These are phyloP conservation scores for Neurospora sp. DNA, from an alignment of 495 filamentous ascomycete species.

Conservation along the genomic window DNA sequence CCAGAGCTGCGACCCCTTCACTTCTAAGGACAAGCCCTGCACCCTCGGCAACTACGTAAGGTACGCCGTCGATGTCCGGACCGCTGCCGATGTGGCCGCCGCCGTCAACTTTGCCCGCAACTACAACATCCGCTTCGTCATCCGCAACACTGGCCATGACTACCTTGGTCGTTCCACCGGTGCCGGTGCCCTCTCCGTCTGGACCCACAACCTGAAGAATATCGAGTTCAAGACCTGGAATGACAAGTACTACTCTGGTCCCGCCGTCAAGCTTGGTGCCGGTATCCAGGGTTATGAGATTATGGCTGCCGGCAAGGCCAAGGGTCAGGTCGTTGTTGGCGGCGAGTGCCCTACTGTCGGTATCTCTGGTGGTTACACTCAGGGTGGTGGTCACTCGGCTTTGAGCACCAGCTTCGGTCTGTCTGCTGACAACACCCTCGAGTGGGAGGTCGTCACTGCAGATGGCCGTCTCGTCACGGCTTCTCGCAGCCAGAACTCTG, in stretches of 20 bases:
- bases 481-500: constrained; percentile 36
- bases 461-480: constrained; percentile 36
- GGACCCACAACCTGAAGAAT: constrained; percentile 42
- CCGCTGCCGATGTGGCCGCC: constrained; percentile 26
- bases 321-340: constrained; percentile 41
- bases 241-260: constrained; percentile 30
- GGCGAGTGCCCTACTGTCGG: constrained; percentile 44
- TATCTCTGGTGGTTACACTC: constrained; percentile 42
- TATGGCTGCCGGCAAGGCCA: constrained; percentile 30
- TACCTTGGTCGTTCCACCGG: constrained; percentile 40
- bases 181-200: constrained; percentile 38
- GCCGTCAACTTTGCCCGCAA: constrained; percentile 37
- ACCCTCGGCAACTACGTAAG: constrained; percentile 44
- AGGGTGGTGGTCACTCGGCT: constrained; percentile 52
- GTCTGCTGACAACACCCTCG: constrained; percentile 48
- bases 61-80: constrained; percentile 42
- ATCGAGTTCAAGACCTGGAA: constrained; percentile 34
- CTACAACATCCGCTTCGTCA: constrained; percentile 36
- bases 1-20: constrained; percentile 29
- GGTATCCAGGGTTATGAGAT: constrained; percentile 48
- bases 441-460: constrained; percentile 49
- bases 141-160: constrained; percentile 40
- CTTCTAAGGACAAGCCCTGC: constrained; percentile 27
- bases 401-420: constrained; percentile 47
- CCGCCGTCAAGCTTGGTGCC: constrained; percentile 45